phyloP scores from a whole-genome alignment of 139 green algal species.

The Coccomyxa sp. region DNA sequence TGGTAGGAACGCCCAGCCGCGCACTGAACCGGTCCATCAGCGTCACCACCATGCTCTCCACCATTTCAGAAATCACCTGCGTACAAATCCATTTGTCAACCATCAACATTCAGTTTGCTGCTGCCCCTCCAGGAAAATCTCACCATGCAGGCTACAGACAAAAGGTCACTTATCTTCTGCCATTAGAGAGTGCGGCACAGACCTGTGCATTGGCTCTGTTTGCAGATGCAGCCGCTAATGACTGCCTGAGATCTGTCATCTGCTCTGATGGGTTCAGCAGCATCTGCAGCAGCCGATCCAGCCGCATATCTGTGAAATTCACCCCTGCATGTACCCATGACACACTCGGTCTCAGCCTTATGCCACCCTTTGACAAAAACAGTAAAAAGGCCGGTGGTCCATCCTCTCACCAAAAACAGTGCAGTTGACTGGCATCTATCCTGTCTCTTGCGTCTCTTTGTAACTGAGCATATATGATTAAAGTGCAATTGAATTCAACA shows the following conservation, averaged over 20 bases:
- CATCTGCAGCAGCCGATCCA: slow-evolving; percentile 32
- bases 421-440: too few species aligned
- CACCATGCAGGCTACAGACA: not conserved
- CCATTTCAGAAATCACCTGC: not conserved
- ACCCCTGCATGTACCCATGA: not conserved
- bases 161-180: not conserved
- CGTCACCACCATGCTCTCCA: not conserved
- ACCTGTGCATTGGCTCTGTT: slow-evolving; percentile 2
- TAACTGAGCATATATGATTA: slow-evolving; percentile 12
- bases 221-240: slow-evolving; percentile 26
- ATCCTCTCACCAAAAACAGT: not conserved
- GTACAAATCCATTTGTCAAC: not conserved
- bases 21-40: not conserved
- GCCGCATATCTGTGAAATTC: not conserved
- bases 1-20: not conserved
- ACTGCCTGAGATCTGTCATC: slow-evolving; percentile 47
- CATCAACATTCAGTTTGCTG: not conserved
- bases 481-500: not conserved
- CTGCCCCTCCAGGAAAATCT: not conserved
- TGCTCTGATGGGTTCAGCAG: slow-evolving; percentile 25
- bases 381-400: not conserved
- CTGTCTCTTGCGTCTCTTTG: not conserved
- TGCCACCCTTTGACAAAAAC: not conserved
- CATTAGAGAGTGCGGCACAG: not conserved
- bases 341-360: not conserved